Evolutionary conservation across 1,284 basidiomycete species (phyloP), one percentile per base, ranked within the genome.

Genomic region (Xerocomus amazonicus): DNA sequence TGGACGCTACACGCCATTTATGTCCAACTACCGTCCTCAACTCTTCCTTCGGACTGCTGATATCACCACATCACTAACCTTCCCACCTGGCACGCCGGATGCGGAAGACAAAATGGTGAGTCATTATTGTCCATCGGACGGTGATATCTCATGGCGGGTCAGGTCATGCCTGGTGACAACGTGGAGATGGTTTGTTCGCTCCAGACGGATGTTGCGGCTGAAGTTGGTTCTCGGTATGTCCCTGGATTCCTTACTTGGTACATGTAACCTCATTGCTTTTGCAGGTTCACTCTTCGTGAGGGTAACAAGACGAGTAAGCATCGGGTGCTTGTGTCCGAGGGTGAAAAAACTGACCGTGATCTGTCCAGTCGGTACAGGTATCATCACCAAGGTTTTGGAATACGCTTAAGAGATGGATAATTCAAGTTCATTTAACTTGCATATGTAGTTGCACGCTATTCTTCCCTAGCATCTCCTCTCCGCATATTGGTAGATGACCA

Each of bases 111-210:
- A 90, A 73, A 92, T 92, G 88, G 87, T 84, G 45, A 13, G 51
- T 40, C 34, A 26, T 52, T 5, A 28, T 34, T 6, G 4, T 12
- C 45, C 29, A 16, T 32, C 6, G 8, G 9, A 2, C 36, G 36
- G 23, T n/a, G n/a, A 29, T 29, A 31, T 29, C 56, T 33, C 56
- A 53, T 47, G 46, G 13, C 45, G 36, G n/a, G 23, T 35, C 68
- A 94, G 82, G 90, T 98, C 62, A 97, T 98, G 92, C 96, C 96
- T 47, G 96, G 97, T 62, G 97, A 99, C 77, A 97, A 97, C 65
- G 87, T 99, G 53, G 94, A 97, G 73, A 87, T 99, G 76, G 77
- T 91, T 51, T 92, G 90, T 62, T 79, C 85, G 42, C 81, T 99
- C 38, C 79, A 88, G 29, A 85, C 90, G 68, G 92, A 97, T 69